Percentiles rank a stretch among this genome's conserved stretches.
phyloP scores from a whole-genome alignment of 371 early-diverging fungal species.

The Capniomyces stellatus region DNA sequence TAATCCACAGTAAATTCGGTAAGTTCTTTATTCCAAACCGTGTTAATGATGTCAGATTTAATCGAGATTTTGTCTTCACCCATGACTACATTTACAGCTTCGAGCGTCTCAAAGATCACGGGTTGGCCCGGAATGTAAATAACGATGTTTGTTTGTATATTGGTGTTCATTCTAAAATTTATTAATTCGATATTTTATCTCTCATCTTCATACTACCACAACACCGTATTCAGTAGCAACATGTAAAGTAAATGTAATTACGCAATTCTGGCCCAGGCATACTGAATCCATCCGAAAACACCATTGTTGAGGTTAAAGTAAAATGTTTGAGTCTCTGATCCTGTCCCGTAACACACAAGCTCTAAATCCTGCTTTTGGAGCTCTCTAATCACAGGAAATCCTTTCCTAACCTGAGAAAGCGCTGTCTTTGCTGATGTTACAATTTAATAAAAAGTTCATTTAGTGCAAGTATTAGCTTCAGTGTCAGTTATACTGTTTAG shows the following conservation, averaged over 20 bases:
- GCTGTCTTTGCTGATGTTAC: conserved; percentile 22
- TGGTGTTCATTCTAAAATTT: conserved; percentile 37
- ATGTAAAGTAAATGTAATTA: too few species aligned
- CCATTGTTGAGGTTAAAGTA: conserved; percentile 61
- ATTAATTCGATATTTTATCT: too few species aligned
- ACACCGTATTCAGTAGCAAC: too few species aligned
- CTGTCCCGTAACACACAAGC: conserved; percentile 52
- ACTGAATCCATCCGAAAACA: conserved; percentile 55
- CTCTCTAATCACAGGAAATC: conserved; percentile 26
- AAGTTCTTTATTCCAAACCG: conserved; percentile 26
- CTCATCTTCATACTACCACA: too few species aligned
- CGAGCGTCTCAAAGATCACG: conserved; percentile 50
- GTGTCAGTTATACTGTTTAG: too few species aligned
- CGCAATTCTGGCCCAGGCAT: conserved; percentile 74
- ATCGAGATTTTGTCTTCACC: conserved; percentile 51
- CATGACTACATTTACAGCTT: conserved; percentile 41
- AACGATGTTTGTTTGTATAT: conserved; percentile 57
- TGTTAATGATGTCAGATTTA: conserved; percentile 43
- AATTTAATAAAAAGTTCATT: conserved; percentile 11
- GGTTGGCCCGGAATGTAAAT: conserved; percentile 46
- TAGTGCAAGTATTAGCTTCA: too few species aligned
- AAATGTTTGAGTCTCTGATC: conserved; percentile 79
- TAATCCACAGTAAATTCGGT: conserved; percentile 13
- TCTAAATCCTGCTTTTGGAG: conserved; percentile 42
- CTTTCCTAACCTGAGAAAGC: conserved; percentile 19